Percentiles rank a stretch among this genome's conserved stretches.
These are phyloP conservation scores for Aspergillus bridgeri DNA, from an alignment of 495 filamentous ascomycete species.

Conservation along the genomic window DNA sequence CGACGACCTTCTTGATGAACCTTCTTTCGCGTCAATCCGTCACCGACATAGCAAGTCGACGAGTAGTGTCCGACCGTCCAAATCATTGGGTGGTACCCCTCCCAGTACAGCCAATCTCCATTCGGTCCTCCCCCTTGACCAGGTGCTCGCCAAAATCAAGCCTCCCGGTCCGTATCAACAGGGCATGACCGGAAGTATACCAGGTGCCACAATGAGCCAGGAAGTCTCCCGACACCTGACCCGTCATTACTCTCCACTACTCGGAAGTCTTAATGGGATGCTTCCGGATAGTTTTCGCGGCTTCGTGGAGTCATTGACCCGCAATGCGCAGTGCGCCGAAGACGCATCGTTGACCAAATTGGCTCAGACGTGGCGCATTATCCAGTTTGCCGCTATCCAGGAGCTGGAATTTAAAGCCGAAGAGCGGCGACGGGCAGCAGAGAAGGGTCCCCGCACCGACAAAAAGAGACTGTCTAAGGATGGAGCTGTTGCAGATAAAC, in stretches of 20 bases:
- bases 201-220: constrained; percentile 48
- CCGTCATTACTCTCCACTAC: constrained; percentile 51
- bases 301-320: constrained; percentile 52
- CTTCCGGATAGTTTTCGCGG: constrained; percentile 43
- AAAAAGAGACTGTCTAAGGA: constrained; percentile 36
- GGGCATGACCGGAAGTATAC: constrained; percentile 59
- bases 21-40: constrained; percentile 51
- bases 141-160: constrained; percentile 54
- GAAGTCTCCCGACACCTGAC: constrained; percentile 58
- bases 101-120: constrained; percentile 48
- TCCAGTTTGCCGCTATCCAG: constrained; percentile 59
- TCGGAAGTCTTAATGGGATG: constrained; percentile 22
- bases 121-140: constrained; percentile 56
- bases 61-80: constrained; percentile 30
- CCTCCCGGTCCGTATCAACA: constrained; percentile 54
- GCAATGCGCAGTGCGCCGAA: constrained; percentile 61
- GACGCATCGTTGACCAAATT: constrained; percentile 56
- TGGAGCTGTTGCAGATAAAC: constrained; percentile 24
- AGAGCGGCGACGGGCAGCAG: constrained; percentile 44
- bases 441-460: constrained; percentile 21
- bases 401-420: constrained; percentile 56
- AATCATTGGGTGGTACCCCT: constrained; percentile 52
- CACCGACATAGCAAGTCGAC: constrained; percentile 35
- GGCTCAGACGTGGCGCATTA: constrained; percentile 72
- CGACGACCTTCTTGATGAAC: constrained; percentile 61